Conservation (phyloP, 805 yeast species). For the Ogataea parapolymorpha region DNA sequence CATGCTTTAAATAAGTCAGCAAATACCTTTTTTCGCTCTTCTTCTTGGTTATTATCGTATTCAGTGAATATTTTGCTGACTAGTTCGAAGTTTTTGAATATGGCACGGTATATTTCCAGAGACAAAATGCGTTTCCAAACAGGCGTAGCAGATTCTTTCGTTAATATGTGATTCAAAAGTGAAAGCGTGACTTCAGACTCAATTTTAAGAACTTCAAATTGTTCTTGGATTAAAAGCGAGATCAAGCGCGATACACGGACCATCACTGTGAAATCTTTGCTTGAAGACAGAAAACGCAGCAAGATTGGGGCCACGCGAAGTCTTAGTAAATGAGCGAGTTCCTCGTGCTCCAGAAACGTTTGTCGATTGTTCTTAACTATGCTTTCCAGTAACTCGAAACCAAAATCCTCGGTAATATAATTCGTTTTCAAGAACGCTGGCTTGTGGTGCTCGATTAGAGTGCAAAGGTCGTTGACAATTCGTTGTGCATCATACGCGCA, state of each 20-base stretch:
- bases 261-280: conserved; percentile 61
- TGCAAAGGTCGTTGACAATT: conserved; percentile 71
- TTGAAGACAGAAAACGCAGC: conserved; percentile 57
- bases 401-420: conserved; percentile 58
- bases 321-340: conserved; percentile 63
- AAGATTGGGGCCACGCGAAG: conserved; percentile 73
- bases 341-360: conserved; percentile 56
- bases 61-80: conserved; percentile 51
- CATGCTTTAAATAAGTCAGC: conserved; percentile 50
- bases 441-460: conserved; percentile 54
- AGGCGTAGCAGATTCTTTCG: conserved; percentile 51
- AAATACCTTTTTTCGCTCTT: conserved; percentile 58
- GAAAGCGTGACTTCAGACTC: conserved; percentile 84
- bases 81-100: conserved; percentile 54
- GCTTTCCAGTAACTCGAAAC: conserved; percentile 81
- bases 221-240: conserved; percentile 57
- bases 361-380: conserved; percentile 60
- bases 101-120: conserved; percentile 64
- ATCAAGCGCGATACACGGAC: conserved; percentile 76
- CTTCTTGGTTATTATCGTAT: conserved; percentile 52
- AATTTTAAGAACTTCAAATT: conserved; percentile 57
- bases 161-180: conserved; percentile 67
- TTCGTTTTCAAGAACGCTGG: conserved; percentile 52
- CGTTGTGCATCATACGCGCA: conserved; percentile 67
- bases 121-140: conserved; percentile 74